phyloP scores from a whole-genome alignment of 2,329 filamentous ascomycete species.

The Claviceps humidiphila region DNA sequence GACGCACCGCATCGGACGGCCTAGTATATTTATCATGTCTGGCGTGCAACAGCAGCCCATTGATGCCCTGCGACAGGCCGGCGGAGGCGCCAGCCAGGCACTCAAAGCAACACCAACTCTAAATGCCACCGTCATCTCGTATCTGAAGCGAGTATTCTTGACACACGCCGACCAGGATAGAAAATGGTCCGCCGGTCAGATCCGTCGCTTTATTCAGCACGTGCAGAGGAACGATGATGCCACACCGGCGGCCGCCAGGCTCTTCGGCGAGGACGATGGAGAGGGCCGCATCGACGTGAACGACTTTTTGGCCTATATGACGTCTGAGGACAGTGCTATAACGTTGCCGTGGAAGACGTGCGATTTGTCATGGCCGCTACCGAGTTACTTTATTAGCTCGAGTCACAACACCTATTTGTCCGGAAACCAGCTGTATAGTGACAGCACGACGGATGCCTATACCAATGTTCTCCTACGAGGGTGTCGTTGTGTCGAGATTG shows the following conservation, averaged over 20 bases:
- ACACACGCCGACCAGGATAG: conserved; percentile 26
- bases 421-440: conserved; percentile 75
- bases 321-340: conserved; percentile 31
- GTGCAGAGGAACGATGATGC: conserved; percentile 29
- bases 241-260: conserved; percentile 13
- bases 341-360: conserved; percentile 26
- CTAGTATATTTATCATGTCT: neutral
- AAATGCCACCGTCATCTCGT: conserved; percentile 24
- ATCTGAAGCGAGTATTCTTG: conserved; percentile 34
- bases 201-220: conserved; percentile 31
- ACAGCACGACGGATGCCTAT: conserved; percentile 79
- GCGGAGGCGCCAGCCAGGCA: conserved; percentile 32
- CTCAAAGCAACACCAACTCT: conserved; percentile 28
- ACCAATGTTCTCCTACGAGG: conserved; percentile 71
- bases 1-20: neutral
- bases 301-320: conserved; percentile 43
- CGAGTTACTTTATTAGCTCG: conserved; percentile 87
- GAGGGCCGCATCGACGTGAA: conserved; percentile 29
- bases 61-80: conserved; percentile 27
- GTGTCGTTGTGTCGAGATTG: conserved; percentile 85
- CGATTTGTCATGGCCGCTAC: conserved; percentile 62
- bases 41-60: conserved; percentile 1
- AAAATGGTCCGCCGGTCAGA: conserved; percentile 33
- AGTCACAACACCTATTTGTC: conserved; percentile 93
- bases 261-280: conserved; percentile 16